Conservation (phyloP, 352 stramenopile species). For the Elongisporangium undulatum region DNA sequence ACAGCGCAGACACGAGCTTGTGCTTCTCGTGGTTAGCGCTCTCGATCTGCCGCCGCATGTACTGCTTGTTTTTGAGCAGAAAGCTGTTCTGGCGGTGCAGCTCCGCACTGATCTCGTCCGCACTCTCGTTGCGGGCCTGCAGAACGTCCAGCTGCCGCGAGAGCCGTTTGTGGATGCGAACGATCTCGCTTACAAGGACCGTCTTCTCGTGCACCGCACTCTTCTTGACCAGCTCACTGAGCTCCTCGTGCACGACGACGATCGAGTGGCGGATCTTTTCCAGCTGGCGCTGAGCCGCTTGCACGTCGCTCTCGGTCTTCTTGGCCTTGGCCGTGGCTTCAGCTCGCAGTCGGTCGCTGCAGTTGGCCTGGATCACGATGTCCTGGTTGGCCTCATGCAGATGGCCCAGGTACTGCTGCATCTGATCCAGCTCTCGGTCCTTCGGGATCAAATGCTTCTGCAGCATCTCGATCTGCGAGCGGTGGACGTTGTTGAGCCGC, state of each 20-base stretch:
- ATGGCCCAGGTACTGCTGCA: conserved; percentile 55
- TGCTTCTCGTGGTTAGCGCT: conserved; percentile 54
- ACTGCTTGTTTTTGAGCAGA: conserved; percentile 67
- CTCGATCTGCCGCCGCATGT: conserved; percentile 64
- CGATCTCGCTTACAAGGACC: conserved; percentile 48
- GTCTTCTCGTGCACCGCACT: conserved; percentile 67
- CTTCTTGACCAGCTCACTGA: conserved; percentile 49
- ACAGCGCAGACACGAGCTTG: conserved; percentile 65
- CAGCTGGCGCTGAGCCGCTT: conserved; percentile 22
- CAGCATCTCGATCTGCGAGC: conserved; percentile 66
- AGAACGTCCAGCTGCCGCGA: conserved; percentile 46
- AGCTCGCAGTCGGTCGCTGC: conserved; percentile 54
- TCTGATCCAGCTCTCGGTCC: conserved; percentile 54
- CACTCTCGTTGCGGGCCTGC: conserved; percentile 39
- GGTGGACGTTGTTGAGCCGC: conserved; percentile 64
- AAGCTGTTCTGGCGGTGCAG: conserved; percentile 73
- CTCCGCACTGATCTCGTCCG: conserved; percentile 60
- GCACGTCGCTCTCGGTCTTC: conserved; percentile 38
- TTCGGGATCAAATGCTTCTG: conserved; percentile 70
- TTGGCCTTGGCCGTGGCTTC: conserved; percentile 36
- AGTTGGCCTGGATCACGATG: conserved; percentile 61
- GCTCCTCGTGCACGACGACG: conserved; percentile 57
- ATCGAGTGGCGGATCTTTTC: conserved; percentile 53
- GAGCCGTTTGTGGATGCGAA: conserved; percentile 62
- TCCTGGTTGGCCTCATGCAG: conserved; percentile 64